Evolutionary conservation across 306 rosid species (phyloP), one percentile per base, ranked within the genome.

Genomic region (Morella rubra): DNA sequence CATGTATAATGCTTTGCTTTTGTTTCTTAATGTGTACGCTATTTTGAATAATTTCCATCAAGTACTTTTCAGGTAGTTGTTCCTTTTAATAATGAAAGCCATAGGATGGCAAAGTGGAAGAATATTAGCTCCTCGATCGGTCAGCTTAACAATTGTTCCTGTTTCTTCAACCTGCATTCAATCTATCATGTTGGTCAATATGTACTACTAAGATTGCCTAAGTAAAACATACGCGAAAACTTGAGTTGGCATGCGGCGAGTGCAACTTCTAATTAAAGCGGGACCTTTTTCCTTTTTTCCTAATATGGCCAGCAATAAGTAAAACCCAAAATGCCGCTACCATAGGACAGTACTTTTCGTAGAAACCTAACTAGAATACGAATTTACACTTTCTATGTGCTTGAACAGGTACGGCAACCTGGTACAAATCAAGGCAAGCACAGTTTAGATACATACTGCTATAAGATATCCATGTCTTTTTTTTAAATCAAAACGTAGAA

Each of bases 51-150:
- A 62, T 44, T 46, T 54, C 64, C 77, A 44, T 62, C 67, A 44
- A 9, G 24, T 62, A 71, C 77, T 73, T 75, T 82, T 72, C 85
- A 95, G 99, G n/a, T n/a, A n/a, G 99, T 95, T 24, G 99, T 95
- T 84, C 99, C 99, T 16, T 89, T 95, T 64, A n/a, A 87, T 95
- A 50, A 92, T 95, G 99, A 95, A 95, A 84, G 99, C 99, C 71
- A 92, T 95, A 79, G 99, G 99, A 78, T 95, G 99, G 99, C 97
- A 89, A 83, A 96, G 99, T 42, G 99, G 99, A 86, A 92, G 51
- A 10, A 47, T 47, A 47, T 47, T 47, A 47, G 51, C 51, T 47
- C 51, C n/a, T n/a, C n/a, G n/a, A n/a, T 90, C 98, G 32, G 96
- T 89, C 82, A 94, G 83, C 85, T 71, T 90, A 78, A 94, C 85